Evolutionary conservation across 192 early-diverging fungal genomes (phyloP), one percentile per base, ranked within the genome.

Genomic region (Mortierella hygrophila): DNA sequence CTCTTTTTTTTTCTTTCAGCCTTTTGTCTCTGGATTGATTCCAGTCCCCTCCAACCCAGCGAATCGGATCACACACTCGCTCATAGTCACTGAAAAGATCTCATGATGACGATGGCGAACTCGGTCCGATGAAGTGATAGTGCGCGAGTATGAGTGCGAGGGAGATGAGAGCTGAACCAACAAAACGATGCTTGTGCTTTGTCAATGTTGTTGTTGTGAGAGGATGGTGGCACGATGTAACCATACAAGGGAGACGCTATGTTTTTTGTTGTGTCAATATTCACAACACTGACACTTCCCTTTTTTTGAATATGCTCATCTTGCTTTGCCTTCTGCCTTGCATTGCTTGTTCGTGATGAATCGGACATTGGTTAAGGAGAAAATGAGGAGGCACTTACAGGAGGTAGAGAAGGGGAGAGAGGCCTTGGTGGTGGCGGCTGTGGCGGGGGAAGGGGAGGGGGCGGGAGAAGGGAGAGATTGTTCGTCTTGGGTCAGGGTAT

Each of bases 391-490:
- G 32, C 26, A 75, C 73, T 75, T 75, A 75, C 73, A 49, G 47
- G 73, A 49, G 26, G 49, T 54, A 21, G 72, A 55, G 8, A 52
- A 55, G 16, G 73, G 26, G 32, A 38, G 23, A 16, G 73, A 38
- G n/a, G 60, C 60, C 60, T 65, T 65, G 60, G 60, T 65, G 60
- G 60, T 29, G 60, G 26, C 60, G 60, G 55, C 16, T 23, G n/a
- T 26, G 55, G 55, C 37, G 37, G 74, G 41, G 57, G 21, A 37
- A 46, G 60, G 60, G 26, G 60, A 65, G 29, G 60, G 60, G 23
- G 60, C 60, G 29, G 60, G 60, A 65, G 60, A 65, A 29, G 60
- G 60, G 60, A 65, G 60, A 16, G 60, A 65, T 65, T 65, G 60
- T 6, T 29, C 29, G 60, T 65, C 60, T 65, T 65, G 60, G 23